A percentile compares a stretch with the other conserved stretches of the same genome.
These are phyloP conservation scores for Pseudogymnoascus sp. DNA, from an alignment of 2,329 filamentous ascomycete genomes.

Conservation along the genomic window DNA sequence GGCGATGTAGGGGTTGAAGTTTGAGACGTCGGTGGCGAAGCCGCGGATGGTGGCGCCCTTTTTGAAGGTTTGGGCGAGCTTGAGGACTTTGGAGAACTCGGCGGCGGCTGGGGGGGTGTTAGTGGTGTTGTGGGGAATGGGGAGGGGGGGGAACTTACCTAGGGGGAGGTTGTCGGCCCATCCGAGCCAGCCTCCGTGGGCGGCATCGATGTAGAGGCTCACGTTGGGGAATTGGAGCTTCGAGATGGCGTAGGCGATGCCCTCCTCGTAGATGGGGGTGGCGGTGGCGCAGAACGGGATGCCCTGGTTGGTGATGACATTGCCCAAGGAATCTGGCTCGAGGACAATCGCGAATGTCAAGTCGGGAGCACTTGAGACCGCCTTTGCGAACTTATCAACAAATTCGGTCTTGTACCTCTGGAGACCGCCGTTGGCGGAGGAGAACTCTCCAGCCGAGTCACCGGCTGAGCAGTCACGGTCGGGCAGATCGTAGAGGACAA, in stretches of 20 bases:
- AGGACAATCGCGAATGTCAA: slow-evolving; percentile 39
- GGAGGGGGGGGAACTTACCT: slow-evolving; percentile 22
- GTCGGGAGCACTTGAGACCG: slow-evolving; percentile 34
- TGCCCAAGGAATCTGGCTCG: slow-evolving; percentile 41
- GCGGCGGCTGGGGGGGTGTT: slow-evolving; percentile 31
- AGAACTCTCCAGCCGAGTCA: slow-evolving; percentile 38
- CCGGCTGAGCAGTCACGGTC: slow-evolving; percentile 42
- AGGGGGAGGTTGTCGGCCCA: slow-evolving; percentile 37
- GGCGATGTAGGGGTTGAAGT: slow-evolving; percentile 39
- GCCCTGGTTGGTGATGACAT: slow-evolving; percentile 37
- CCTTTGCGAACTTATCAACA: slow-evolving; percentile 36
- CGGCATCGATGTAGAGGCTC: slow-evolving; percentile 38
- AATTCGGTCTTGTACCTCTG: slow-evolving; percentile 38
- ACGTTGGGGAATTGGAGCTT: slow-evolving; percentile 36
- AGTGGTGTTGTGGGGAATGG: neutral
- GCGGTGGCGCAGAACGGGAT: slow-evolving; percentile 36
- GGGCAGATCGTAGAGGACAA: slow-evolving; percentile 42
- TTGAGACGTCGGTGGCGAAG: slow-evolving; percentile 41
- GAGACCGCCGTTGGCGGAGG: slow-evolving; percentile 33
- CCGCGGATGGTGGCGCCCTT: slow-evolving; percentile 30
- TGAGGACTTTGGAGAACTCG: slow-evolving; percentile 37
- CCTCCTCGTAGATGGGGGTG: slow-evolving; percentile 35
- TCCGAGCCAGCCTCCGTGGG: slow-evolving; percentile 40
- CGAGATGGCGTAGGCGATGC: slow-evolving; percentile 38
- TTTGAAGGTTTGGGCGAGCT: slow-evolving; percentile 27